Evolutionary conservation across 2,329 filamentous ascomycete genomes (phyloP), one percentile per base, ranked within the genome.

Genomic region (Pseudogymnoascus sp.): DNA sequence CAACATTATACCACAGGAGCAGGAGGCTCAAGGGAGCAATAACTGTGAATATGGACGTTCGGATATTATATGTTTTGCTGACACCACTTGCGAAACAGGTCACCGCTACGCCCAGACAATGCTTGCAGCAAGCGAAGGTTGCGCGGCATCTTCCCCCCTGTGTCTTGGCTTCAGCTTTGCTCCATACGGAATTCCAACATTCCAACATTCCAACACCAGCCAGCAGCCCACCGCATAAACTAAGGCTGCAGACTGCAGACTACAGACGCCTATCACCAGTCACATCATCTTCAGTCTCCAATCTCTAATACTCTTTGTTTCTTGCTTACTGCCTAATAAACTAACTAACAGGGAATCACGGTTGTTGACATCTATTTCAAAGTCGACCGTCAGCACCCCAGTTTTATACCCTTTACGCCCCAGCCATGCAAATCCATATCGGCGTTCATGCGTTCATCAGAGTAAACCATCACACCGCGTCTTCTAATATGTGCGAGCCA

Each of bases 401-500:
- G 50, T 61, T 38, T 38, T 61, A 38, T 61, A 61, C 59, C 59
- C 40, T 26, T 61, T 61, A 61, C 59, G 59, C 59, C 59, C 33
- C 33, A 61, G 33, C 59, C 59, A 61, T 61, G 59, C 59, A 61
- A 61, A 61, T 61, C 59, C 59, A 42, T 61, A 38, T 61, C 36
- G 59, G 36, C 59, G 19, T 61, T 42, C 36, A 61, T 38, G 36
- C 59, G 19, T 61, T 42, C 36, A 61, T 38, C 59, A 61, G 33
- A 42, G 33, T 38, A 61, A 61, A 61, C 36, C 36, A 38, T 38
- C 33, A 21, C 59, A 61, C 59, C 19, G 33, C 59, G 21, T 61
- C 19, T 61, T 61, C 59, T 89, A 96, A 82, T 99, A 99, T 65
- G 93, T 96, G 76, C 95, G 88, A 66, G 93, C 90, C 74, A 99